Percentiles rank a stretch among this genome's conserved stretches.
These are phyloP conservation scores for Mayamaea pseudoterrestris DNA, from an alignment of 108 stramenopile species.

Conservation along the genomic window DNA sequence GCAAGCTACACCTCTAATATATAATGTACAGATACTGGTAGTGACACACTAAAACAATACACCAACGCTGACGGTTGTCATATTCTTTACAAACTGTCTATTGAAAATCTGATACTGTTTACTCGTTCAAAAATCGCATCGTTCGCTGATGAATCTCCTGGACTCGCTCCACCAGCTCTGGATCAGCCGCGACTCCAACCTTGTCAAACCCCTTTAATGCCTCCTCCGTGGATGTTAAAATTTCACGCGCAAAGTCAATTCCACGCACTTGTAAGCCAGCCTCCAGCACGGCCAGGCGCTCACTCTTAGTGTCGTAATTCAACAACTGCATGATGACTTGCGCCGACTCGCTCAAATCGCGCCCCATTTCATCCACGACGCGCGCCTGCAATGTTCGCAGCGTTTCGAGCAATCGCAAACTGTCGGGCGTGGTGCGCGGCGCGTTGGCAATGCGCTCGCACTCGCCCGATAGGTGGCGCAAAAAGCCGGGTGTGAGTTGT, in stretches of 20 bases:
- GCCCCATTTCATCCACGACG: conserved; percentile 61
- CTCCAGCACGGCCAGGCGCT: conserved; percentile 59
- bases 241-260: conserved; percentile 45
- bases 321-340: conserved; percentile 58
- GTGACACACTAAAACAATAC: too few species aligned
- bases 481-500: conserved; percentile 61
- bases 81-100: too few species aligned
- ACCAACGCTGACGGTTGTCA: too few species aligned
- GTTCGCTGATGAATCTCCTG: conserved; percentile 38
- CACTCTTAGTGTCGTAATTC: conserved; percentile 52
- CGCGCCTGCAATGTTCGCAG: conserved; percentile 60
- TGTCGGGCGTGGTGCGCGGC: conserved; percentile 38
- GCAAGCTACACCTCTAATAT: too few species aligned
- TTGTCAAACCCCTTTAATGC: conserved; percentile 55
- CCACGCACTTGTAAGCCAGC: conserved; percentile 66
- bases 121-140: conserved; percentile 27
- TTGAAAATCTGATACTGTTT: too few species aligned
- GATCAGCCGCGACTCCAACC: conserved; percentile 47
- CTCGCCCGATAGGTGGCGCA: conserved; percentile 66
- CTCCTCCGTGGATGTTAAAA: conserved; percentile 41
- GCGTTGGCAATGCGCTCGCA: conserved; percentile 48
- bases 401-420: conserved; percentile 39
- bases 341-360: conserved; percentile 61
- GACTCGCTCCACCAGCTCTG: conserved; percentile 41
- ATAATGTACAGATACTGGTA: too few species aligned